Percentiles rank a stretch among this genome's conserved stretches.
Evolutionary conservation across 1,284 basidiomycete species (phyloP).

Genomic region (Ustilago shanxiensis): DNA sequence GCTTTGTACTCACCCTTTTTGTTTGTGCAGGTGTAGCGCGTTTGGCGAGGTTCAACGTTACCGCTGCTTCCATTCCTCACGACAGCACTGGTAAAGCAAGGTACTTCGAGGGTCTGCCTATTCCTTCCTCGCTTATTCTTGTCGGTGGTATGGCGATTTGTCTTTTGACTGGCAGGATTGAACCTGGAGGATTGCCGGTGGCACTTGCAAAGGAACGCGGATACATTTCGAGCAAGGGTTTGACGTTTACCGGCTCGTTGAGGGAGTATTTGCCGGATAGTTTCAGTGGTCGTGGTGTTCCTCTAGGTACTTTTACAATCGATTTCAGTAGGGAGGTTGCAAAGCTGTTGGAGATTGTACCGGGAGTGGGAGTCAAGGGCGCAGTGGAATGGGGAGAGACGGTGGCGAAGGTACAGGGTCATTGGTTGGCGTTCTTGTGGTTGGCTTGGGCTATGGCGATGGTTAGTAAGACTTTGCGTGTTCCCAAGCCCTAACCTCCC

Average conservation of each 20-base stretch:
- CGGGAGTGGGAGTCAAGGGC: conserved; percentile 13
- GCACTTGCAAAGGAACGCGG: conserved; percentile 49
- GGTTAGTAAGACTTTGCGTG: conserved; percentile 67
- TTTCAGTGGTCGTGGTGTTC: conserved; percentile 50
- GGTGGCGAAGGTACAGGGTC: conserved; percentile 50
- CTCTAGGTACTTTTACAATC: conserved; percentile 53
- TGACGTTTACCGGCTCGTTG: conserved; percentile 57
- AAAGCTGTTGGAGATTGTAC: conserved; percentile 26
- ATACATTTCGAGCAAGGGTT: conserved; percentile 37
- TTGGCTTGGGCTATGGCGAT: conserved; percentile 64
- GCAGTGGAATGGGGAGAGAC: conserved; percentile 21
- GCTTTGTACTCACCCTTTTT: conserved; percentile 86
- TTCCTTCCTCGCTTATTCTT: conserved; percentile 87
- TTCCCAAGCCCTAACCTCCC: conserved; percentile 64
- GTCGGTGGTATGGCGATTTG: conserved; percentile 86
- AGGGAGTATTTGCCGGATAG: conserved; percentile 47
- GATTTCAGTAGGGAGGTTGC: conserved; percentile 43
- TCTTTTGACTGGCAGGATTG: conserved; percentile 77
- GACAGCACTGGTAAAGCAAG: conserved; percentile 86
- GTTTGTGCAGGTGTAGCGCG: conserved; percentile 96
- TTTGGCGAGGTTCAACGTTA: conserved; percentile 97
- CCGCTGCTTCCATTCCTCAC: conserved; percentile 93
- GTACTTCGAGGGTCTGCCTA: conserved; percentile 98
- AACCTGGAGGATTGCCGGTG: conserved; percentile 52
- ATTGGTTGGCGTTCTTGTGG: conserved; percentile 63